phyloP scores from a whole-genome alignment of 805 yeast species.

The Monosporozyma aquatica region DNA sequence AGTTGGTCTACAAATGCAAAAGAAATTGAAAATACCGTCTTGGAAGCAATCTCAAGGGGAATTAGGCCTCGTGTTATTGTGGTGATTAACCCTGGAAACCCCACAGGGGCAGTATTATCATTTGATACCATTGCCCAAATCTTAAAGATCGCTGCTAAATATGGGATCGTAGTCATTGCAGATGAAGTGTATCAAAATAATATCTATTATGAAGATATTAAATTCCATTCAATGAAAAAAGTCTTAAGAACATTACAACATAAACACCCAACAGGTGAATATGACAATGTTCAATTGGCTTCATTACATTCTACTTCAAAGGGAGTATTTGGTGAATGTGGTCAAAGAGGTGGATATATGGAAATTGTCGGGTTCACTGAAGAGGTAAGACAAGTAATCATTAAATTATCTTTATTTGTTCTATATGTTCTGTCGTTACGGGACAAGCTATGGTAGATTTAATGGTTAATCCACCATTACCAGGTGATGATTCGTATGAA shows the following conservation, averaged over 20 bases:
- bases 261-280: conserved; percentile 37
- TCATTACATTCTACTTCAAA: conserved; percentile 96
- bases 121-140: conserved; percentile 59
- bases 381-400: conserved; percentile 57
- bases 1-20: conserved; percentile 76
- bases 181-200: conserved; percentile 98
- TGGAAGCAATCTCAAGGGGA: conserved; percentile 42
- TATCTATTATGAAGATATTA: conserved; percentile 53
- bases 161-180: conserved; percentile 80
- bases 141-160: conserved; percentile 69
- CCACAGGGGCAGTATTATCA: conserved; percentile 81
- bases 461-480: conserved; percentile 86
- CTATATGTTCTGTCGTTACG: conserved; percentile 85
- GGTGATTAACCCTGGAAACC: conserved; percentile 96
- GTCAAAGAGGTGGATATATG: conserved; percentile 99
- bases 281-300: conserved; percentile 72
- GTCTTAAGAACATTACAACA: conserved; percentile 57
- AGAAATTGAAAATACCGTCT: conserved; percentile 48
- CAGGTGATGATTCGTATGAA: conserved; percentile 68
- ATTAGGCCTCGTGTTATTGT: conserved; percentile 69
- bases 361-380: conserved; percentile 74
- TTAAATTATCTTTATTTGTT: conserved; percentile 85
- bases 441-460: conserved; percentile 90
- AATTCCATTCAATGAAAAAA: conserved; percentile 76
- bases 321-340: conserved; percentile 97